Conservation (phyloP, 805 yeast genomes). For the Nakazawaea laoshanensis region DNA sequence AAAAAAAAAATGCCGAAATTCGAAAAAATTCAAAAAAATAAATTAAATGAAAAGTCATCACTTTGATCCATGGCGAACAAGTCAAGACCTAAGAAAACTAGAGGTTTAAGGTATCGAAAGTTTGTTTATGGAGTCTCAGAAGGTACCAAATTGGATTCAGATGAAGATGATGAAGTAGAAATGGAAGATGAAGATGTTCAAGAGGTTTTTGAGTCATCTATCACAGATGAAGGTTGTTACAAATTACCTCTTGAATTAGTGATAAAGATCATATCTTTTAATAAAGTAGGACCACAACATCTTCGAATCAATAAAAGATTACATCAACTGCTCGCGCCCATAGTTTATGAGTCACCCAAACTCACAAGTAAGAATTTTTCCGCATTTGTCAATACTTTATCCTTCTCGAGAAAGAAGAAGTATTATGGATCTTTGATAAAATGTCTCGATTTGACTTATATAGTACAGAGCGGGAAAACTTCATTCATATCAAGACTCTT, state of each 20-base stretch:
- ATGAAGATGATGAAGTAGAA: slow-evolving; percentile 21
- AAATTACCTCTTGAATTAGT: slow-evolving; percentile 28
- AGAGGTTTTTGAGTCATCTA: not conserved
- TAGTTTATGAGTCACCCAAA: slow-evolving; percentile 55
- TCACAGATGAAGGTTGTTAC: slow-evolving; percentile 7
- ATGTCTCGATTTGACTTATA: slow-evolving; percentile 64
- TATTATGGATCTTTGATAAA: slow-evolving; percentile 51
- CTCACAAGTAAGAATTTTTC: slow-evolving; percentile 62
- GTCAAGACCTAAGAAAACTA: slow-evolving; percentile 74
- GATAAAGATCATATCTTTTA: slow-evolving; percentile 37
- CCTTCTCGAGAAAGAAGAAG: slow-evolving; percentile 36
- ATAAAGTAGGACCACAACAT: slow-evolving; percentile 29
- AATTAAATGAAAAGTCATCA: too few species aligned
- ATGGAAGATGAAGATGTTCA: slow-evolving; percentile 10
- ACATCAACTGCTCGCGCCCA: slow-evolving; percentile 52
- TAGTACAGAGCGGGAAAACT: slow-evolving; percentile 87
- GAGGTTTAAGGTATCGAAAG: slow-evolving; percentile 65
- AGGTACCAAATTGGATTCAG: slow-evolving; percentile 16
- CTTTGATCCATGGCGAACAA: slow-evolving; percentile 72
- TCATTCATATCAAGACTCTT: slow-evolving; percentile 79
- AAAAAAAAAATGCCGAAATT: too few species aligned
- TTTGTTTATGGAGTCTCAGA: slow-evolving; percentile 45
- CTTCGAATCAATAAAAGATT: slow-evolving; percentile 55
- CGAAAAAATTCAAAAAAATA: too few species aligned
- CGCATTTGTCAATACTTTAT: slow-evolving; percentile 62